phyloP scores from a whole-genome alignment of 148 eudicot genomes.

The Silene uniflora region DNA sequence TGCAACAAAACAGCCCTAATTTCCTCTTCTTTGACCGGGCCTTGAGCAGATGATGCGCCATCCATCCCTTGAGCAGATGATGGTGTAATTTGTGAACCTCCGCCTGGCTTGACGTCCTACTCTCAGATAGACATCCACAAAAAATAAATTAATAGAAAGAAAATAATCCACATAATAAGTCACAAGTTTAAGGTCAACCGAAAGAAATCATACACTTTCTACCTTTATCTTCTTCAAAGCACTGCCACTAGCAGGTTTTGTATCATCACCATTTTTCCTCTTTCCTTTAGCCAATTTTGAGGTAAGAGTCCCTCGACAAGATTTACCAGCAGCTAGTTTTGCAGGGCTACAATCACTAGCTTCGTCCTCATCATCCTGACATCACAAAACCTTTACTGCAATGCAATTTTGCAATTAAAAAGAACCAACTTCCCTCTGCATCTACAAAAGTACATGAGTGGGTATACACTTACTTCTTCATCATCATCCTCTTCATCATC shows the following conservation, averaged over 20 bases:
- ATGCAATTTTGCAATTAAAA: no score
- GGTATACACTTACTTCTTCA: conserved; percentile 52
- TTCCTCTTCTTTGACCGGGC: conserved; percentile 86
- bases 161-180: no score
- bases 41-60: no score
- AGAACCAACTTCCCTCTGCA: not conserved
- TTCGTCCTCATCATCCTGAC: conserved; percentile 72
- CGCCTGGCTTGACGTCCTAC: no score
- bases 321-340: conserved; percentile 33
- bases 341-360: conserved; percentile 59
- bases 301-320: conserved; percentile 55
- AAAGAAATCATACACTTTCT: conserved; percentile 52
- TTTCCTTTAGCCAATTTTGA: no score
- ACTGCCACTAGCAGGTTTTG: no score
- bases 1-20: conserved; percentile 60
- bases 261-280: conserved; percentile 74
- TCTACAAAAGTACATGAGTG: conserved; percentile 3
- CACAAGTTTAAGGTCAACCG: not conserved
- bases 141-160: no score
- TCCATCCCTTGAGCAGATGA: no score
- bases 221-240: conserved; percentile 78
- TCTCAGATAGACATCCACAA: no score
- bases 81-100: no score
- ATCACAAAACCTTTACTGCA: not conserved
- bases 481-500: conserved; percentile 64